A percentile compares a stretch with the other conserved stretches of the same genome.
phyloP scores from a whole-genome alignment of 2,329 filamentous ascomycete genomes.

The Neurospora crassa region DNA sequence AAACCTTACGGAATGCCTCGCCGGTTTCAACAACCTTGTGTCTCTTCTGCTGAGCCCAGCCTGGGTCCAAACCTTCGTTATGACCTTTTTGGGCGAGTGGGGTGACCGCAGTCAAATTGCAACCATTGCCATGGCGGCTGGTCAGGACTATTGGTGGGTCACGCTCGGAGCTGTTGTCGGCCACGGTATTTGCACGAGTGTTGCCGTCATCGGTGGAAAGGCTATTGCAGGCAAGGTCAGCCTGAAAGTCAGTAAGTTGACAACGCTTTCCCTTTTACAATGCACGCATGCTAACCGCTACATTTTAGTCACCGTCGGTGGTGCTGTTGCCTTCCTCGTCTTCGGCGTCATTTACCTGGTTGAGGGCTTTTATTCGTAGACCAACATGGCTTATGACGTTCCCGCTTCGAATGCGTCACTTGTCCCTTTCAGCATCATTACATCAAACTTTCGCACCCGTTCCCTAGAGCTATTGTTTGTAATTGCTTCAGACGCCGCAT shows the following conservation, averaged over 20 bases:
- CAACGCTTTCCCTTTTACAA: neutral
- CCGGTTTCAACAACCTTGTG: slow-evolving; percentile 75
- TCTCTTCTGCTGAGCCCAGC: slow-evolving; percentile 85
- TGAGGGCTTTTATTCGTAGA: slow-evolving; percentile 58
- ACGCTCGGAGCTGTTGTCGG: slow-evolving; percentile 79
- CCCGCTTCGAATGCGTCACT: neutral
- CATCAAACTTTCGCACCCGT: neutral
- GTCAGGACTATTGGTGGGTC: slow-evolving; percentile 98
- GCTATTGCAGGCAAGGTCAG: slow-evolving; percentile 91
- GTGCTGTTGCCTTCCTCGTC: slow-evolving; percentile 78
- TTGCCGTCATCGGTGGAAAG: slow-evolving; percentile 83
- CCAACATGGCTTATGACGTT: neutral
- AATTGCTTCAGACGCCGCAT: neutral
- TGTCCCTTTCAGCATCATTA: neutral
- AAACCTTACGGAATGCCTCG: slow-evolving; percentile 31
- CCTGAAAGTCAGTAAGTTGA: slow-evolving; percentile 80
- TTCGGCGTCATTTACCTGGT: slow-evolving; percentile 89
- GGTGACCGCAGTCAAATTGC: slow-evolving; percentile 96
- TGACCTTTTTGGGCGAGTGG: slow-evolving; percentile 99
- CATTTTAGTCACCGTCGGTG: slow-evolving; percentile 76
- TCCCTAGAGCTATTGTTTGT: neutral
- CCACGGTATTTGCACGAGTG: slow-evolving; percentile 81
- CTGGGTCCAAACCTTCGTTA: slow-evolving; percentile 98
- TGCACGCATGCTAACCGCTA: neutral
- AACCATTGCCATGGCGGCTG: slow-evolving; percentile 96